phyloP scores from a whole-genome alignment of 208 protist genomes.

The Acanthamoeba royreba region DNA sequence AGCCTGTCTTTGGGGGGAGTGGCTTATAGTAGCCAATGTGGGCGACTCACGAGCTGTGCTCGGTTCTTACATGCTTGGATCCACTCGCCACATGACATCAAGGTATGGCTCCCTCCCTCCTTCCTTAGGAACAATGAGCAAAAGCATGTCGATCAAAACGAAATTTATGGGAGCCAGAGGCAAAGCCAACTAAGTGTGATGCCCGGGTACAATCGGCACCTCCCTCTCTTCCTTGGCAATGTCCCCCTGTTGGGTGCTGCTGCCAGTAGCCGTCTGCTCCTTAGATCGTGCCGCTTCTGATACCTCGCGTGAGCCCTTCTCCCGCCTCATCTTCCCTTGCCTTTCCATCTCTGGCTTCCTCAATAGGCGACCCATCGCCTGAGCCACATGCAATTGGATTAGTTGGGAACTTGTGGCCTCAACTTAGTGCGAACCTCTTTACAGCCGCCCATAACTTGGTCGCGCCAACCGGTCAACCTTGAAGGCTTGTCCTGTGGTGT shows the following conservation, averaged over 20 bases:
- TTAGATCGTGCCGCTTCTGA: too few species aligned
- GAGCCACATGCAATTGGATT: too few species aligned
- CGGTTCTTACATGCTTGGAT: background rate
- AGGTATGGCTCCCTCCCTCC: background rate
- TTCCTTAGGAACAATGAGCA: background rate
- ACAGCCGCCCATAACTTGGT: background rate
- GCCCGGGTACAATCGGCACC: background rate
- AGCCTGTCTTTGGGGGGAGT: background rate
- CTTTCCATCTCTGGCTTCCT: background rate
- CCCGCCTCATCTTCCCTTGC: background rate
- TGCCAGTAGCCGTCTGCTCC: background rate
- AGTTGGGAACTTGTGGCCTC: too few species aligned
- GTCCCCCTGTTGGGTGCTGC: background rate
- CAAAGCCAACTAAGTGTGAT: background rate
- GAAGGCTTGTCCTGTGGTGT: background rate
- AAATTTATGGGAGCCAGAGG: background rate
- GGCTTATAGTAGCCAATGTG: background rate
- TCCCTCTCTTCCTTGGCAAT: background rate
- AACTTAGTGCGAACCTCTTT: background rate
- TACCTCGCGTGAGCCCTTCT: background rate
- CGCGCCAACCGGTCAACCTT: background rate
- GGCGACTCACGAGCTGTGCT: background rate
- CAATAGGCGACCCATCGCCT: background rate
- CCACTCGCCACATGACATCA: background rate
- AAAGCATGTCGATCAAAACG: background rate